Base-by-base conservation (phyloP, 2,329 filamentous ascomycete species). In the Sarocladium oryzae region DNA sequence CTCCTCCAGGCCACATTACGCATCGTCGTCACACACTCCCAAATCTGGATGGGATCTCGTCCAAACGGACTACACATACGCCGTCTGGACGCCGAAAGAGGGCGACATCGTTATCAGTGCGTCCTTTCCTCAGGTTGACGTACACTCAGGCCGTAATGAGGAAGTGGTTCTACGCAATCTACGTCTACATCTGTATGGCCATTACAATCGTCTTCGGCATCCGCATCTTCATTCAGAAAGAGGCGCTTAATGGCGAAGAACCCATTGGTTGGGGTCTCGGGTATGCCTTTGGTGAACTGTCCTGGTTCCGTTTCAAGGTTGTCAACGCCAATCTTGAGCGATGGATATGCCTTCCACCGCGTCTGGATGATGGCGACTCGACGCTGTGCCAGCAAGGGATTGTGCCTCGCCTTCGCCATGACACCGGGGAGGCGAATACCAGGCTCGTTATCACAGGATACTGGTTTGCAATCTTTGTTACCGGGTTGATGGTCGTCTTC, bases 191-290 rank as follows among this genome's bases (percentile, higher is more conserved):
- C 1, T 78, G 81, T 45, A 80, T 95, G 7, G 50, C 84, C 8
- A 60, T 72, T 1, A 79, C 89, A 28, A 80, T 95, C 50, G 68
- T 96, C 3, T 68, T 82, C 2, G 86, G 84, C 0, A 77, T 97
- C 24, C 81, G 90, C 51, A 73, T 74, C 2, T 86, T 89, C 57
- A 81, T 97, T 48, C 70, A 77, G 35, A 68, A 70, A 38, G 74
- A 79, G 55, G 90, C 89, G 13, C 74, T 99, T 1, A 62, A 77
- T 30, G 82, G 81, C 15, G 72, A 82, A 49, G 93, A 99, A 59
- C 90, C 93, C 0, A 81, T 99, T 40, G 89, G 92, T 2, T 99
- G 93, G 93, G 91, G 89, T 0, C 67, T 96, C 10, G 86, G 89
- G 2, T 99, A 99, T 66, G 71, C 96, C 2, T 80, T 97, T 55